phyloP scores from a whole-genome alignment of 306 rosid genomes.

The Quercus wislizeni region DNA sequence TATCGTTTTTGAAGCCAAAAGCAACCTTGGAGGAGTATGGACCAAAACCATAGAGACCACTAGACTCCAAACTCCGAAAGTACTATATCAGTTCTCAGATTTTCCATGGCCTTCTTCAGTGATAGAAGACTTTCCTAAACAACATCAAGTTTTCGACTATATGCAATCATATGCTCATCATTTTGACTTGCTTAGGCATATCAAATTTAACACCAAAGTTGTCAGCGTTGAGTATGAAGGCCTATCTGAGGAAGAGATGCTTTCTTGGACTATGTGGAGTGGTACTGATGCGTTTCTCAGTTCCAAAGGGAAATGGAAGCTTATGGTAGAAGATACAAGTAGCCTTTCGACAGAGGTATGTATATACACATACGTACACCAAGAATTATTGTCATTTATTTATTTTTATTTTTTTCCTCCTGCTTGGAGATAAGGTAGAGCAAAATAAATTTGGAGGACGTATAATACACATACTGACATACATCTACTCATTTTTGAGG shows the following conservation, averaged over 20 bases:
- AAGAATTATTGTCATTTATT: neutral
- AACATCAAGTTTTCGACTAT: slow-evolving; percentile 36
- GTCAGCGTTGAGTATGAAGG: slow-evolving; percentile 38
- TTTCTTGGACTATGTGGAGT: slow-evolving; percentile 50
- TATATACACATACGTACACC: too few relatives aligned
- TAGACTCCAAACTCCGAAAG: slow-evolving; percentile 55
- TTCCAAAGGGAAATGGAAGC: slow-evolving; percentile 49
- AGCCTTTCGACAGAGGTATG: slow-evolving; percentile 30
- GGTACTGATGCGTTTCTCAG: slow-evolving; percentile 45
- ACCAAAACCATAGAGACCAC: slow-evolving; percentile 45
- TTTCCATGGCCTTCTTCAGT: slow-evolving; percentile 65
- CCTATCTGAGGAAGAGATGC: slow-evolving; percentile 26
- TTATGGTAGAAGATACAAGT: slow-evolving; percentile 25
- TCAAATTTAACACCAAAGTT: slow-evolving; percentile 47
- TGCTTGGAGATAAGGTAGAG: neutral
- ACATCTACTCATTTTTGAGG: too few relatives aligned
- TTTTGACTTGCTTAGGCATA: slow-evolving; percentile 39
- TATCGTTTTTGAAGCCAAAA: slow-evolving; percentile 45
- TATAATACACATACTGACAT: neutral
- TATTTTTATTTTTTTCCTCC: neutral
- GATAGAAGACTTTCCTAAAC: slow-evolving; percentile 33
- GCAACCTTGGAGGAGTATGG: slow-evolving; percentile 61
- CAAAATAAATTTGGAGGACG: neutral
- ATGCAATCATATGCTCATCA: slow-evolving; percentile 44
- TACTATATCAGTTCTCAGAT: slow-evolving; percentile 52